phyloP scores from a whole-genome alignment of 139 green algal genomes.

The Coelastrella sp. region DNA sequence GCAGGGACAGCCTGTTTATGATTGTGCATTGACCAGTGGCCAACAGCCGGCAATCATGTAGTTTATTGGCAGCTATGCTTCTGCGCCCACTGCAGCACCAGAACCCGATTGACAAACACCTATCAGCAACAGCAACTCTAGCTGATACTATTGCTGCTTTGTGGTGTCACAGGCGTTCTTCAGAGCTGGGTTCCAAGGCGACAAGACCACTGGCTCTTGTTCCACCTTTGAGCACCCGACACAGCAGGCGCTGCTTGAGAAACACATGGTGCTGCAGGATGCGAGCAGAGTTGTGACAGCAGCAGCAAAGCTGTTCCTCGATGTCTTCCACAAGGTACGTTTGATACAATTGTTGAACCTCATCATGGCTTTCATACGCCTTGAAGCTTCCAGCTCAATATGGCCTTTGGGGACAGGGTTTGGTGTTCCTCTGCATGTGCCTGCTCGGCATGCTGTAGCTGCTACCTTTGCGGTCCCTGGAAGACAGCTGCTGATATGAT shows the following conservation, averaged over 20 bases:
- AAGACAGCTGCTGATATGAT: too few species aligned
- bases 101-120: background rate
- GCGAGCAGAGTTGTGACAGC: background rate
- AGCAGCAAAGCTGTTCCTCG: conserved; percentile 12
- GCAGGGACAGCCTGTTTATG: background rate
- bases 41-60: background rate
- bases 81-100: too few species aligned
- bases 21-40: background rate
- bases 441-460: too few species aligned
- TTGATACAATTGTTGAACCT: too few species aligned
- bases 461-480: too few species aligned
- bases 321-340: conserved; percentile 29
- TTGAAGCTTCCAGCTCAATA: too few species aligned
- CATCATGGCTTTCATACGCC: too few species aligned
- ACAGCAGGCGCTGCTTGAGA: conserved; percentile 47
- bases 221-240: conserved; percentile 35
- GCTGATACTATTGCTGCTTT: background rate
- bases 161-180: background rate
- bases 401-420: too few species aligned
- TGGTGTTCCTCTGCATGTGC: too few species aligned
- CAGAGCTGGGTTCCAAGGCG: conserved; percentile 1
- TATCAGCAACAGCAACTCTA: background rate
- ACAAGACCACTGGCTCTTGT: background rate
- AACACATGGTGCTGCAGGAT: conserved; percentile 49
- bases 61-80: too few species aligned